Evolutionary conservation across 495 filamentous ascomycete genomes (phyloP).

Genomic region (Lichina pygmaea): DNA sequence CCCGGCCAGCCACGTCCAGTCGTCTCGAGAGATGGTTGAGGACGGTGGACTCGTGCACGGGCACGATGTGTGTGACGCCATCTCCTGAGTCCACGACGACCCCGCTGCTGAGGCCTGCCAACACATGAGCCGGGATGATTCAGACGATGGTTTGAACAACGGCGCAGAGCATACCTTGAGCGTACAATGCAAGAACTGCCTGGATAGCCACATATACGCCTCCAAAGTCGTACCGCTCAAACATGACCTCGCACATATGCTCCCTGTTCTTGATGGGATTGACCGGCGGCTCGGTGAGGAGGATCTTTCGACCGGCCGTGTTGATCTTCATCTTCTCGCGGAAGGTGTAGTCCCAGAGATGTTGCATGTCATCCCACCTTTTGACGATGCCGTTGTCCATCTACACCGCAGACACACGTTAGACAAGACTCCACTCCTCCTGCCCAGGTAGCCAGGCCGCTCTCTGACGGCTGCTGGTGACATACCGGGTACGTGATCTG

Average conservation of each 20-base stretch:
- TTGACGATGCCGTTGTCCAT: conserved; percentile 99
- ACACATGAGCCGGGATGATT: neutral
- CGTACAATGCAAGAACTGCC: conserved; percentile 89
- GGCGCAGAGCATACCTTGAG: conserved; percentile 38
- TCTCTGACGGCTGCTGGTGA: neutral
- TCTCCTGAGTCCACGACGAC: conserved; percentile 92
- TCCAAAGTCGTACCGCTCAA: conserved; percentile 85
- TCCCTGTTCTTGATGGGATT: conserved; percentile 90
- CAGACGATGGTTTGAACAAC: neutral
- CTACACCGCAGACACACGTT: conserved; percentile 10
- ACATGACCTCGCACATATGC: conserved; percentile 96
- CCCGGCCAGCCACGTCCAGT: conserved; percentile 84
- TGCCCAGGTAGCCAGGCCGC: neutral
- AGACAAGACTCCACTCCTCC: neutral
- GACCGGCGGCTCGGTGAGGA: conserved; percentile 94
- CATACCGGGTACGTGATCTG: conserved; percentile 86
- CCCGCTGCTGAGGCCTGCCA: conserved; percentile 61
- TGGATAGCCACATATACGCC: conserved; percentile 98
- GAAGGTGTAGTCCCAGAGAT: conserved; percentile 98
- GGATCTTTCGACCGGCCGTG: conserved; percentile 78
- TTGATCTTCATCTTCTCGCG: conserved; percentile 88
- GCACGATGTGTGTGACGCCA: conserved; percentile 78
- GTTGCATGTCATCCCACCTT: conserved; percentile 98
- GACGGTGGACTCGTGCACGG: conserved; percentile 90
- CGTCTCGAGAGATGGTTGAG: conserved; percentile 87